Conservation (phyloP, 73 alveolate species). For the Paramecium biaurelia region DNA sequence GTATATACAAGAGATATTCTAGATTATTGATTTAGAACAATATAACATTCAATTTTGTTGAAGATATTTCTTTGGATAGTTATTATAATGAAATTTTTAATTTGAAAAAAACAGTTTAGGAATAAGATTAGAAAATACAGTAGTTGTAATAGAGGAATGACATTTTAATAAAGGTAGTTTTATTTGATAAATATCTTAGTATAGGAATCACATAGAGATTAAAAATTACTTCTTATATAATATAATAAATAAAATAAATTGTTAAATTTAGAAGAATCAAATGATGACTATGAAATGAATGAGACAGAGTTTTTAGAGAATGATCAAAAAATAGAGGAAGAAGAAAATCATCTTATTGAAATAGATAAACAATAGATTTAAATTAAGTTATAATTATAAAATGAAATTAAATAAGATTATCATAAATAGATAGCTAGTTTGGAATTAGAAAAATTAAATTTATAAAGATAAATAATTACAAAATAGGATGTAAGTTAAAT, state of each 20-base stretch:
- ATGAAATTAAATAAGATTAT: neutral
- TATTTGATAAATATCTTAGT: neutral
- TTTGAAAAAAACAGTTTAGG: neutral
- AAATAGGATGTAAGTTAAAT: neutral
- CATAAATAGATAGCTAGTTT: neutral
- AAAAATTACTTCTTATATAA: neutral
- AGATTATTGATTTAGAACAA: neutral
- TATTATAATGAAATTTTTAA: neutral
- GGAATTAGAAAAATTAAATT: neutral
- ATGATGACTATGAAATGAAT: neutral
- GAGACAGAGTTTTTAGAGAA: neutral
- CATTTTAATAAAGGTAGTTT: neutral
- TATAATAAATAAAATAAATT: neutral
- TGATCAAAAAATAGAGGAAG: neutral
- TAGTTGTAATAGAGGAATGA: neutral
- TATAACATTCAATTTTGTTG: neutral
- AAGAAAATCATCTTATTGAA: neutral
- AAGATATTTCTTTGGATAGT: neutral
- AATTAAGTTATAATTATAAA: neutral
- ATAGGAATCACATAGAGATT: constrained; percentile 22
- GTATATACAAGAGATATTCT: neutral
- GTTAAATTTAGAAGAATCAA: neutral
- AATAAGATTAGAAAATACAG: neutral
- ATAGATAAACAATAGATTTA: neutral
- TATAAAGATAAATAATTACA: neutral